phyloP scores from a whole-genome alignment of 108 stramenopile species.

The Fistulifera solaris region DNA sequence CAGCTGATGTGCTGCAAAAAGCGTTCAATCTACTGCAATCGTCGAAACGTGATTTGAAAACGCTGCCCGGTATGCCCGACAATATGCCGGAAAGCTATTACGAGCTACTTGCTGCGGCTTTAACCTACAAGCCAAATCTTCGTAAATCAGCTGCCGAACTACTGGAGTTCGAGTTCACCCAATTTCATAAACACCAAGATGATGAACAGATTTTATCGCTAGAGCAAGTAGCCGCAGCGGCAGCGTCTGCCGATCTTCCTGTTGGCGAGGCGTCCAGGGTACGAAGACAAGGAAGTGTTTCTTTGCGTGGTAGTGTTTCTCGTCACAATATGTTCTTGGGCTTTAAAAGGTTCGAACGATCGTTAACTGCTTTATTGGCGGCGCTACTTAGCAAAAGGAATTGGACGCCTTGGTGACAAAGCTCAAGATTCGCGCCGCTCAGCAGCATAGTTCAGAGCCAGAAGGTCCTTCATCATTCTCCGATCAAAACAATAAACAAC shows the following conservation, averaged over 20 bases:
- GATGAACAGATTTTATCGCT: conserved; percentile 23
- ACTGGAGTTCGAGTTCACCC: conserved; percentile 54
- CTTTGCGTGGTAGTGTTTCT: conserved; percentile 38
- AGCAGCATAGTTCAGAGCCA: conserved; percentile 6
- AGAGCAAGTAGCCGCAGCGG: conserved; percentile 32
- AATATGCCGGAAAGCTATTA: conserved; percentile 67
- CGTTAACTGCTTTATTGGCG: conserved; percentile 58
- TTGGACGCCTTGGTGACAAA: conserved; percentile 22
- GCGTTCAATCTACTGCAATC: conserved; percentile 64
- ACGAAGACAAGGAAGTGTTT: conserved; percentile 4
- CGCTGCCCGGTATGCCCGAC: conserved; percentile 61
- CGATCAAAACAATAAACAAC: conserved; percentile 1
- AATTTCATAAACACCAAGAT: conserved; percentile 46
- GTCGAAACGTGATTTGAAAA: conserved; percentile 28
- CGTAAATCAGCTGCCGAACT: conserved; percentile 50
- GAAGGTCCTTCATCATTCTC: neutral
- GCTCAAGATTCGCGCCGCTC: conserved; percentile 12
- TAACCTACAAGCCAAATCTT: conserved; percentile 50
- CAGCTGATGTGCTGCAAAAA: conserved; percentile 58
- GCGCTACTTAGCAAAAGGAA: conserved; percentile 38
- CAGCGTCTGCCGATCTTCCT: conserved; percentile 4
- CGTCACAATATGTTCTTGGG: conserved; percentile 49
- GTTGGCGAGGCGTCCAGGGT: neutral
- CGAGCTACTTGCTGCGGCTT: conserved; percentile 51
- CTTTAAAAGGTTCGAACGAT: conserved; percentile 62